Conservation (phyloP, 257 asterid genomes). For the Mentha longifolia region DNA sequence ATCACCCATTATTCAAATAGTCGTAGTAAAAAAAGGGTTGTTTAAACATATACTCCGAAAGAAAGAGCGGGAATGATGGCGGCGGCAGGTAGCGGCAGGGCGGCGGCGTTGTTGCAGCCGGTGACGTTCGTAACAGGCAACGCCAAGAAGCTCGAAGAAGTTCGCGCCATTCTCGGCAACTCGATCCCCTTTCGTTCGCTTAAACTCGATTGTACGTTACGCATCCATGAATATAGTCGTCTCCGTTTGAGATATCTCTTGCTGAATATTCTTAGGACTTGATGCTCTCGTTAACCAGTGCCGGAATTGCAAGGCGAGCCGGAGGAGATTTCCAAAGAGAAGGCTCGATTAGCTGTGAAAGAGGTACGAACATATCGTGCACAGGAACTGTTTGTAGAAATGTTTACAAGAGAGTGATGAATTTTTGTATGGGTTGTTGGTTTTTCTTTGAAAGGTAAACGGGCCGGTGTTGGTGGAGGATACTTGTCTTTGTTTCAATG, state of each 20-base stretch:
- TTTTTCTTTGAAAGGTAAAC: conserved; percentile 59
- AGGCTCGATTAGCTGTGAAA: conserved; percentile 87
- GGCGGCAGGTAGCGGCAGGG: conserved; percentile 50
- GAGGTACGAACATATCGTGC: conserved; percentile 51
- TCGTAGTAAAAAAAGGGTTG: no score
- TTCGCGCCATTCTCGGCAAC: conserved; percentile 74
- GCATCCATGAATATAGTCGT: conserved; percentile 4
- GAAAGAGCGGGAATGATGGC: conserved; percentile 48
- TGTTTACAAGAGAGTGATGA: conserved; percentile 18
- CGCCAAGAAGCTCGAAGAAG: conserved; percentile 93
- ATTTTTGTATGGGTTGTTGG: conserved; percentile 21
- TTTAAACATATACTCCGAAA: not conserved
- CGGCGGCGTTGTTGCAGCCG: conserved; percentile 63
- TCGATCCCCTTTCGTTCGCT: conserved; percentile 88
- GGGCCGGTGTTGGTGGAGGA: conserved; percentile 99
- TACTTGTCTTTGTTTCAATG: conserved; percentile 95
- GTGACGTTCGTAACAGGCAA: conserved; percentile 95
- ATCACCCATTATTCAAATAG: no score
- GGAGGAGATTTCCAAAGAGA: conserved; percentile 90
- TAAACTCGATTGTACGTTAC: conserved; percentile 64
- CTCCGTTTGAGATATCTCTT: conserved; percentile 3
- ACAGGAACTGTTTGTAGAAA: conserved; percentile 39
- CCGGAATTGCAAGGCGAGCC: conserved; percentile 98
- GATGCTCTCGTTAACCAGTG: conserved; percentile 44
- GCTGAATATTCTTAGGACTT: not conserved